Percentiles rank a stretch among this genome's conserved stretches.
Evolutionary conservation across 306 rosid species (phyloP).

Genomic region (Rubus parviflorus): DNA sequence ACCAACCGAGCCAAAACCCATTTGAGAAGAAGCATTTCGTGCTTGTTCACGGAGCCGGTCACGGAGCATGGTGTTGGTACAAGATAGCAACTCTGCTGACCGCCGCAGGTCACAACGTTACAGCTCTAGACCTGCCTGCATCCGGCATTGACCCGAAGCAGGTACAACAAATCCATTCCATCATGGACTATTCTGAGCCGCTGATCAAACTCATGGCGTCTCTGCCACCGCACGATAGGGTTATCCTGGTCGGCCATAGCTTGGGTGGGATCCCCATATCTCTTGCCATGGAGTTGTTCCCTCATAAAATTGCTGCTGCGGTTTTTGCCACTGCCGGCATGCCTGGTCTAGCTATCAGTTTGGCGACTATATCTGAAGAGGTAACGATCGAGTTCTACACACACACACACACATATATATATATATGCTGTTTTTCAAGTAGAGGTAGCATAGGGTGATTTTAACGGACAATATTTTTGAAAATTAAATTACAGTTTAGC

Average conservation of each 20-base stretch:
- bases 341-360: no score
- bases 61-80: constrained; percentile 61
- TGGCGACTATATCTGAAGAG: no score
- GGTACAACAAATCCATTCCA: constrained; percentile 8
- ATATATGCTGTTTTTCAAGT: no score
- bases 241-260: no score
- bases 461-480: no score
- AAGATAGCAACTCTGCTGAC: constrained; percentile 29
- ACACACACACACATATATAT: no score
- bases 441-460: no score
- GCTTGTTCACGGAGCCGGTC: constrained; percentile 44
- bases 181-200: constrained; percentile 35
- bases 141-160: constrained; percentile 42
- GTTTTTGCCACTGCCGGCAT: no score
- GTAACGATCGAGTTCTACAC: no score
- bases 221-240: neutral
- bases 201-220: constrained; percentile 34
- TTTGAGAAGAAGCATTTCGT: constrained; percentile 27
- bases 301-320: no score
- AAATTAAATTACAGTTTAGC: neutral
- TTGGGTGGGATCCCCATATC: no score
- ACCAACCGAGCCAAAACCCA: neutral
- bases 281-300: no score
- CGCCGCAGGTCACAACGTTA: neutral
- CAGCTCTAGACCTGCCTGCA: constrained; percentile 20